Evolutionary conservation across 2,329 filamentous ascomycete genomes (phyloP), one percentile per base, ranked within the genome.

Genomic region (Arachnopeziza araneosa): DNA sequence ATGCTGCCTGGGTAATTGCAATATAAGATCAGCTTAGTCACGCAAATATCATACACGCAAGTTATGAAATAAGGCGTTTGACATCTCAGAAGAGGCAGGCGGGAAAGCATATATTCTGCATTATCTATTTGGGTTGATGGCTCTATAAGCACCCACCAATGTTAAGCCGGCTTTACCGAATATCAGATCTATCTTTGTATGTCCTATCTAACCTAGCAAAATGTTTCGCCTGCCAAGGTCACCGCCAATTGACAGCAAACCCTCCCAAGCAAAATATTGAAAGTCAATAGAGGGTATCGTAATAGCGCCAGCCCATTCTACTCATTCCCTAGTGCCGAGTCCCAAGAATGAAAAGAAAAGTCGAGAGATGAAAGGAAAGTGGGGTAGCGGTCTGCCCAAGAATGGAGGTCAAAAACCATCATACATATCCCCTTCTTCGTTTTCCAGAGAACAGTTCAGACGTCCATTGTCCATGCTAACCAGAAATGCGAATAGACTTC

Each of bases 341-440:
- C 17, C 17, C 36, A 75, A 77, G 75, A 76, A 54, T 10, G 52
- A 32, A 32, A 19, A 44, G 17, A 14, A 44, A 44, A 7, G 12
- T 12, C 36, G 5, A 44, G 36, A 19, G 17, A 12, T 14, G 4
- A 44, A 44, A 44, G 36, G 17, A 19, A 44, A 44, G 36, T 8
- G 36, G 9, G 6, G 12, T 12, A 44, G 17, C 4, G 17, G 36
- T 12, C 36, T 14, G 17, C 36, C 36, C 6, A 19, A 44, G 17
- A 44, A 14, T 44, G 36, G 17, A 44, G 6, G 17, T 19, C 17
- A 14, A 44, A 19, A 44, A 44, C 10, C 4, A 44, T 5, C 10
- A 44, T 19, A 14, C 4, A 3, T 44, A 14, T 3, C 36, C 6
- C 36, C 10, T 14, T 44, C 12, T 14, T 44, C 10, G 4, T 44